Conservation (phyloP, 1,284 basidiomycete genomes). For the Apiotrichum brassicae region DNA sequence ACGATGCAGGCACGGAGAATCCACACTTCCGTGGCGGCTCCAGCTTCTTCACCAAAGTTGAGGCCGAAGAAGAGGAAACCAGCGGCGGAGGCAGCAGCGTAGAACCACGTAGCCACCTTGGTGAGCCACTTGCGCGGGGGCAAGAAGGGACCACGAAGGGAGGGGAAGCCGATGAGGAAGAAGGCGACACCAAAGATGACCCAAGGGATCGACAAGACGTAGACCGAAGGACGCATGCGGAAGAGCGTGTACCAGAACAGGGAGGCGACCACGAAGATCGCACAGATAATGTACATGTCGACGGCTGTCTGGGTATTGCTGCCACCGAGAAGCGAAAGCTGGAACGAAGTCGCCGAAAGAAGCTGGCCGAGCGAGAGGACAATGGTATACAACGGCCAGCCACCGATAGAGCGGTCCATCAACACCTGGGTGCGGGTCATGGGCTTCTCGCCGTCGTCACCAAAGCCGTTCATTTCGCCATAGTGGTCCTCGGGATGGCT, state of each 20-base stretch:
- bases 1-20: constrained; percentile 80
- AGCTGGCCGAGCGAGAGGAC: constrained; percentile 77
- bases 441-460: constrained; percentile 53
- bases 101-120: constrained; percentile 73
- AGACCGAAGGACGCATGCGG: constrained; percentile 77
- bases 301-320: constrained; percentile 71
- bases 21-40: constrained; percentile 88
- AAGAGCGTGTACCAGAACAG: constrained; percentile 85
- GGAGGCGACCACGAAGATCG: constrained; percentile 74
- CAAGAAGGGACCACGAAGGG: constrained; percentile 59
- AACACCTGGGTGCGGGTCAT: constrained; percentile 77
- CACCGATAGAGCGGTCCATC: constrained; percentile 65
- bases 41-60: constrained; percentile 92
- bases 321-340: constrained; percentile 79
- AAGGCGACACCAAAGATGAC: constrained; percentile 81
- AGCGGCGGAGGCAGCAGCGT: constrained; percentile 80
- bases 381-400: constrained; percentile 86
- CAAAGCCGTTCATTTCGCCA: constrained; percentile 48
- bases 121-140: constrained; percentile 61
- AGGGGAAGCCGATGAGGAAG: constrained; percentile 80
- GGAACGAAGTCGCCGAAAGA: constrained; percentile 69
- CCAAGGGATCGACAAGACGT: constrained; percentile 78
- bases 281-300: constrained; percentile 83
- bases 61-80: constrained; percentile 87
- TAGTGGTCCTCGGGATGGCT: constrained; percentile 42